Base-by-base conservation (phyloP, 2,329 filamentous ascomycete species). In the Talaromyces marneffei region DNA sequence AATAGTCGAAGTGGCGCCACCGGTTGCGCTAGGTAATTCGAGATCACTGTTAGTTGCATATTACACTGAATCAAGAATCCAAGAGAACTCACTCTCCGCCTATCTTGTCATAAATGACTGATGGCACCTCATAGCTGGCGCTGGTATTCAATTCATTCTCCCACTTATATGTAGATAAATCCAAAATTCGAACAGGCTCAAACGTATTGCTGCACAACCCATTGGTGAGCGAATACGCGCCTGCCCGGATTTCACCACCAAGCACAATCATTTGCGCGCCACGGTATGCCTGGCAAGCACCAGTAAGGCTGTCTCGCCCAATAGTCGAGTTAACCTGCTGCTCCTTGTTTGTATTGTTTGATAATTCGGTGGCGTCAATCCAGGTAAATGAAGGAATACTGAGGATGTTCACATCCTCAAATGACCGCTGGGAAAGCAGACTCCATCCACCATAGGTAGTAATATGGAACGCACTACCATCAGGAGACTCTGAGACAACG, bases 401-500 rank as follows among this genome's bases (percentile, higher is more conserved):
- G 8, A 57, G 54, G 9, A 57, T 57, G 18, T 44, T 7, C 4
- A 57, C 54, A 40, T 57, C 54, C 54, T 57, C 54, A 23, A 42
- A 57, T 44, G 54, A 57, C 37, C 54, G 54, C 16, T 44, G 35
- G 27, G 42, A 18, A 18, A 42, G 35, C 39, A 57, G 27, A 33
- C 54, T 57, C 54, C 54, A 57, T 18, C 54, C 54, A 23, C 54
- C 54, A 20, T 57, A 57, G 16, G 54, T 57, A 35, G 54, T 57
- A 14, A 57, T 57, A 44, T 57, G 54, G 14, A 57, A 57, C 9
- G 54, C 54, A 6, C 39, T 44, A 9, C 27, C 27, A 44, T 57
- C 54, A 5, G 54, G 35, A 8, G 54, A 27, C 23, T 40, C n/a
- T 2, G 54, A 44, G 54, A 57, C 54, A 20, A 44, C 39, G n/a